Percentiles rank a stretch among this genome's conserved stretches.
phyloP scores from a whole-genome alignment of 345 rosid species.

The Eucalyptus globulus region DNA sequence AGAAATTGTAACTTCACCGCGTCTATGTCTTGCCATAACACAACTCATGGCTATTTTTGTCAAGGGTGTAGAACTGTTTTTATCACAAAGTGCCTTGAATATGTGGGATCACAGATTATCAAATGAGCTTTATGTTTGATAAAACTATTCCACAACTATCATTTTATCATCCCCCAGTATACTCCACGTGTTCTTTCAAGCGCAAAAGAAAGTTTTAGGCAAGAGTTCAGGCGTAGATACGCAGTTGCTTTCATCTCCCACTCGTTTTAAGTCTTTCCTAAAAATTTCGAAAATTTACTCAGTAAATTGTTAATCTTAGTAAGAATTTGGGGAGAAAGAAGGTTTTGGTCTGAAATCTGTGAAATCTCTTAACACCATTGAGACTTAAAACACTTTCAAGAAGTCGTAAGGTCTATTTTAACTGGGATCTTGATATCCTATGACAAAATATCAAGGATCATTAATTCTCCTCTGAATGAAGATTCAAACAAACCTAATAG shows the following conservation, averaged over 20 bases:
- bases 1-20: neutral
- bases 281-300: neutral
- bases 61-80: neutral
- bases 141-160: neutral
- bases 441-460: neutral
- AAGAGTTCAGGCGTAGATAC: neutral
- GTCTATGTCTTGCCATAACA: neutral
- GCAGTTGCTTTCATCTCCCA: neutral
- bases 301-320: neutral
- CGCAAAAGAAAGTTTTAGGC: neutral
- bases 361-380: neutral
- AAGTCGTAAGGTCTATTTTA: neutral
- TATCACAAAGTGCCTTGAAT: neutral
- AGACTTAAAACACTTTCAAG: neutral
- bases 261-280: neutral
- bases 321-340: neutral
- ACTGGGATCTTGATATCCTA: neutral
- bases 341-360: neutral
- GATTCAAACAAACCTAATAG: neutral
- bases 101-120: neutral
- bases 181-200: neutral
- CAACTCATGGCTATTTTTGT: neutral
- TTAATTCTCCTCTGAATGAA: neutral
- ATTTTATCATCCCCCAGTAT: neutral
- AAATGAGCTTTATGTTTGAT: neutral